A percentile compares a stretch with the other conserved stretches of the same genome.
Evolutionary conservation across 768 basidiomycete genomes (phyloP).

Genomic region (Podaxis sp.): DNA sequence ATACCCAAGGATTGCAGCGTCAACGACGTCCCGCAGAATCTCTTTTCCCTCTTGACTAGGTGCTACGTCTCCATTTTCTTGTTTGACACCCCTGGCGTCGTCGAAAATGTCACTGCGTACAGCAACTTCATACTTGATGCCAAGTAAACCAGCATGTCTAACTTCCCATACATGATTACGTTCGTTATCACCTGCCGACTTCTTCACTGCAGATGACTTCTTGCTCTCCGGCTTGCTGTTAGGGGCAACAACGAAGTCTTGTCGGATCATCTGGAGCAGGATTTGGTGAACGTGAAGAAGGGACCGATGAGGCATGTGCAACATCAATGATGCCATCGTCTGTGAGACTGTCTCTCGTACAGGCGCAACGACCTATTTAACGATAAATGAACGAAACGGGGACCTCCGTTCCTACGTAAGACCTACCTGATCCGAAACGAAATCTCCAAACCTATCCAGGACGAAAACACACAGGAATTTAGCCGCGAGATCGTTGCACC

Average conservation of each 20-base stretch:
- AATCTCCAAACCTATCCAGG: conserved; percentile 97
- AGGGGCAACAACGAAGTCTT: conserved; percentile 61
- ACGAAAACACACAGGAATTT: conserved; percentile 88
- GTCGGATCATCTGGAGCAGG: conserved; percentile 91
- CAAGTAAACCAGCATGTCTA: conserved; percentile 94
- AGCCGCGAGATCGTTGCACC: conserved; percentile 87
- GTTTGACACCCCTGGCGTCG: conserved; percentile 24
- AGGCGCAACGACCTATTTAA: conserved; percentile 77
- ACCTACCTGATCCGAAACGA: conserved; percentile 81
- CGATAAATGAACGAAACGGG: background rate
- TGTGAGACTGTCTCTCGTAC: conserved; percentile 96
- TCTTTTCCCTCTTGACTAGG: conserved; percentile 42
- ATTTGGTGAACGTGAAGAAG: conserved; percentile 79
- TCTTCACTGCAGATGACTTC: background rate
- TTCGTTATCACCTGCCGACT: conserved; percentile 29
- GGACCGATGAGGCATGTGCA: conserved; percentile 84
- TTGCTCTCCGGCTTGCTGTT: conserved; percentile 23
- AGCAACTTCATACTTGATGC: conserved; percentile 97
- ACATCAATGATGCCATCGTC: conserved; percentile 83
- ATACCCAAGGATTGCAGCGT: conserved; percentile 89
- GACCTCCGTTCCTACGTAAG: background rate
- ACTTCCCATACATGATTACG: conserved; percentile 90
- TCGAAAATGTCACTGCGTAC: conserved; percentile 85
- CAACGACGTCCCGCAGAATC: conserved; percentile 79
- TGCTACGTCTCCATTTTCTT: conserved; percentile 35